These are phyloP conservation scores for Rhynchosporium secalis DNA, from an alignment of 2,329 filamentous ascomycete species.

Conservation along the genomic window DNA sequence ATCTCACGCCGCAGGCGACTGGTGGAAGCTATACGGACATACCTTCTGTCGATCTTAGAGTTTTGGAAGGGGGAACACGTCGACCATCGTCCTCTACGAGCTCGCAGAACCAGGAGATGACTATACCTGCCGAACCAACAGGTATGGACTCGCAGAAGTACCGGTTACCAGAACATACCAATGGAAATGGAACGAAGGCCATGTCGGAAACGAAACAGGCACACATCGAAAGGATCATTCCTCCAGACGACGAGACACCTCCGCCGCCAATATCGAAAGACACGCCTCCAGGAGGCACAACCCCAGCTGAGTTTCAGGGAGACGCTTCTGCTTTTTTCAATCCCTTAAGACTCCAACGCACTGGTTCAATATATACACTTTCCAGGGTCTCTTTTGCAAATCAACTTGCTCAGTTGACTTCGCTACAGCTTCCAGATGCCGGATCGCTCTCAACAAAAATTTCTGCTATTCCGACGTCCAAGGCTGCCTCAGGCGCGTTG, in stretches of 20 bases:
- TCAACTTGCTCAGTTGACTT: constrained; percentile 88
- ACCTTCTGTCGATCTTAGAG: constrained; percentile 29
- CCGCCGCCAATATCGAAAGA: constrained; percentile 56
- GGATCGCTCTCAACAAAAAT: constrained; percentile 81
- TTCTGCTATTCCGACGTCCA: constrained; percentile 78
- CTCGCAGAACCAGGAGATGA: constrained; percentile 35
- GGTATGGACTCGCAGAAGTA: constrained; percentile 75
- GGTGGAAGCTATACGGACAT: constrained; percentile 34
- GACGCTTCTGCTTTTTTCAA: constrained; percentile 59
- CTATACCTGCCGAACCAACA: constrained; percentile 44
- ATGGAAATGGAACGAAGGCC: constrained; percentile 66
- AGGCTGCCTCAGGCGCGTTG: constrained; percentile 78
- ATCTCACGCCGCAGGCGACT: constrained; percentile 36
- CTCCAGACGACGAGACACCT: constrained; percentile 41
- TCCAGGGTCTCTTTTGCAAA: constrained; percentile 90
- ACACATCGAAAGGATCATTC: constrained; percentile 53
- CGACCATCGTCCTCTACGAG: constrained; percentile 31
- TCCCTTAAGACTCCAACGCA: constrained; percentile 62
- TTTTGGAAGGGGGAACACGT: constrained; percentile 34
- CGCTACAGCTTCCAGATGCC: constrained; percentile 84
- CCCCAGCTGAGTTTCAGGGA: constrained; percentile 38
- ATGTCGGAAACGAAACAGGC: constrained; percentile 58
- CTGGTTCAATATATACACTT: constrained; percentile 90
- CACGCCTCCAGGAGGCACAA: constrained; percentile 44
- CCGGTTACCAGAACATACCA: constrained; percentile 67